Evolutionary conservation across 345 rosid genomes (phyloP).

Genomic region (Gossypium longicalyx): DNA sequence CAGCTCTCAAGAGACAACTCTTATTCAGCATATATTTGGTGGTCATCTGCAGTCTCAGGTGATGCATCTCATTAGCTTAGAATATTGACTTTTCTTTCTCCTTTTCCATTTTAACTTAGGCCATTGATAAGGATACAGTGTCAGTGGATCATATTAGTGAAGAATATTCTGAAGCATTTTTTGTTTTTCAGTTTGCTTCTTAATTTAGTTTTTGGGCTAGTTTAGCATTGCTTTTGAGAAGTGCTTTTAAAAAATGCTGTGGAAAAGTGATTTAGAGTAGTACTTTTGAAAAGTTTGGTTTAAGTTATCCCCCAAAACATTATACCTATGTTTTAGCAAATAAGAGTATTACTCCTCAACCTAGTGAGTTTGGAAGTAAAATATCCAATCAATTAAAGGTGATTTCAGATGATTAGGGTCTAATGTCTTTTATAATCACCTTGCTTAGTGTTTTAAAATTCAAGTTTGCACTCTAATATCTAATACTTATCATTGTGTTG

Average conservation of each 20-base stretch:
- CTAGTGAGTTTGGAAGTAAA: background rate
- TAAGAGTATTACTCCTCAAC: background rate
- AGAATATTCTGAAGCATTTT: background rate
- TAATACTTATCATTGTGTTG: slow-evolving; percentile 3
- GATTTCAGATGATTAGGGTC: background rate
- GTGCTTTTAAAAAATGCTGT: too few relatives aligned
- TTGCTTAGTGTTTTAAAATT: slow-evolving; percentile 1
- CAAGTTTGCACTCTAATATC: slow-evolving; percentile 14
- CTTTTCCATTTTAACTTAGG: slow-evolving; percentile 5
- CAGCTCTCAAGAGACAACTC: slow-evolving; percentile 73
- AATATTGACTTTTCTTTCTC: background rate
- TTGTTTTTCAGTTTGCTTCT: background rate
- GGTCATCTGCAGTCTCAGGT: slow-evolving; percentile 97
- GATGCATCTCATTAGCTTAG: slow-evolving; percentile 20
- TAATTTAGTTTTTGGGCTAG: background rate
- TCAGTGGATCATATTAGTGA: background rate
- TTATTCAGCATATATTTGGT: slow-evolving; percentile 88
- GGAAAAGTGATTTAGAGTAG: too few relatives aligned
- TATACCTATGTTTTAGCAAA: background rate
- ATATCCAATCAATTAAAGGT: background rate
- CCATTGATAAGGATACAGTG: background rate
- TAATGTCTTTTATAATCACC: background rate
- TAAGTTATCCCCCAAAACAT: too few relatives aligned
- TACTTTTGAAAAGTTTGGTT: too few relatives aligned
- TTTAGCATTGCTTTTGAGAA: too few relatives aligned